Evolutionary conservation across 352 stramenopile genomes (phyloP).

Genomic region (Pythium coloratum): DNA sequence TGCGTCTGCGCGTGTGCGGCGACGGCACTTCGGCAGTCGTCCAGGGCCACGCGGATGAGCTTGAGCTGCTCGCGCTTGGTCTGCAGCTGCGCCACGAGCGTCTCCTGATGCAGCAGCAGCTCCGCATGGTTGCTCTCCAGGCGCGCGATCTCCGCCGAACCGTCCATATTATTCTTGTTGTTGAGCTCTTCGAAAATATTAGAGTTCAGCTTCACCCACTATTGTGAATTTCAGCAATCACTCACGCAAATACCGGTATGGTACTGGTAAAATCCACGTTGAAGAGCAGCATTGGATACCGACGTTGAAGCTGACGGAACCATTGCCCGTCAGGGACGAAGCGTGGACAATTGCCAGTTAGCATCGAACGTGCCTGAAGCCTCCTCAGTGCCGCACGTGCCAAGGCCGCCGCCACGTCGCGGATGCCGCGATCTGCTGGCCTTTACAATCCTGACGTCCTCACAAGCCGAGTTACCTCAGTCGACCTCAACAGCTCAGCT

Average conservation of each 20-base stretch:
- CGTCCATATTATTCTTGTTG: conserved; percentile 17
- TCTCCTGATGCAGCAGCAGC: conserved; percentile 57
- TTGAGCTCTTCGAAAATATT: not conserved
- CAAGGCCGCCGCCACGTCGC: not conserved
- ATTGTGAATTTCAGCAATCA: not conserved
- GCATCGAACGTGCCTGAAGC: not conserved
- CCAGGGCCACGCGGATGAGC: conserved; percentile 39
- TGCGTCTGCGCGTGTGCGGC: not conserved
- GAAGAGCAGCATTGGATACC: not conserved
- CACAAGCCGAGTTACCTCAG: not conserved
- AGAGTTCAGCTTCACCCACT: not conserved
- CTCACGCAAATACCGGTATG: conserved; percentile 13
- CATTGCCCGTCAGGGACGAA: not conserved
- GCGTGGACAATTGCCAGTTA: not conserved
- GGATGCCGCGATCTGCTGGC: not conserved
- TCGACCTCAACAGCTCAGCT: too few species aligned
- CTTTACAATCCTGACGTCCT: not conserved
- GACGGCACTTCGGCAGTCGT: conserved; percentile 30
- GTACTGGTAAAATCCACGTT: conserved; percentile 6
- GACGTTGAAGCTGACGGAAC: conserved; percentile 7
- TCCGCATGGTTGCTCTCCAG: conserved; percentile 62
- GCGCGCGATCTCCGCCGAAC: conserved; percentile 41
- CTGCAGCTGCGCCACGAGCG: conserved; percentile 45
- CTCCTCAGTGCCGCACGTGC: not conserved
- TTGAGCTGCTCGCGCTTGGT: conserved; percentile 46